Percentiles rank a stretch among this genome's conserved stretches.
These are phyloP conservation scores for Gillenia trifoliata DNA, from an alignment of 306 rosid genomes.

Conservation along the genomic window DNA sequence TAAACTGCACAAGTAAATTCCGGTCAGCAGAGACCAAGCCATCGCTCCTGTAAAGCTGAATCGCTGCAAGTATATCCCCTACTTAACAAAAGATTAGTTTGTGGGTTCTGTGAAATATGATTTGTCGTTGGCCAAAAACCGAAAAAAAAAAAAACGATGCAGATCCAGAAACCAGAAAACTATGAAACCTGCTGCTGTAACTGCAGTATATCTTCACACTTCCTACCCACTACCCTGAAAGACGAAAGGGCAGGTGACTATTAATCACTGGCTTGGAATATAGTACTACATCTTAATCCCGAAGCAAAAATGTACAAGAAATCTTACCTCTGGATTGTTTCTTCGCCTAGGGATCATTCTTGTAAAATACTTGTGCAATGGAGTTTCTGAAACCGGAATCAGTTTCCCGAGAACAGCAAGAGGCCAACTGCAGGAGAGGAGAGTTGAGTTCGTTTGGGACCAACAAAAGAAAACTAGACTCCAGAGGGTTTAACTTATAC, in stretches of 20 bases:
- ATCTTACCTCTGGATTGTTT: conserved; percentile 9
- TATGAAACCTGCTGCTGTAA: not conserved
- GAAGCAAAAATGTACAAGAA: not conserved
- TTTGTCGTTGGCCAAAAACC: not conserved
- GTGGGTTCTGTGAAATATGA: not conserved
- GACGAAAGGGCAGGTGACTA: not conserved
- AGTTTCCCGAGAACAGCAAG: conserved; percentile 74
- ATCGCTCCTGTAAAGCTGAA: not conserved
- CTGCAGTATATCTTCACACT: not conserved
- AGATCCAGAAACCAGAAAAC: not conserved
- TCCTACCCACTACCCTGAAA: conserved; percentile 3
- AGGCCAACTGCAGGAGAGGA: conserved; percentile 68
- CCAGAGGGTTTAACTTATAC: not conserved
- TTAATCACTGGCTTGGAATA: not conserved
- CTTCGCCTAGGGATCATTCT: conserved; percentile 5
- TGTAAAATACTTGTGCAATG: conserved; percentile 7
- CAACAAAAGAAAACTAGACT: not conserved
- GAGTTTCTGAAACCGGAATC: conserved; percentile 55
- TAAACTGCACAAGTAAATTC: not conserved
- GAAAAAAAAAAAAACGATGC: not conserved
- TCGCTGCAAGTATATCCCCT: not conserved
- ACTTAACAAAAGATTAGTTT: not conserved
- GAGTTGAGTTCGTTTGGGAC: not conserved
- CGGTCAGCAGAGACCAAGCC: not conserved
- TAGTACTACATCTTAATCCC: not conserved